These are phyloP conservation scores for Zopfochytrium polystomum DNA, from an alignment of 371 early-diverging fungal species.

Conservation along the genomic window DNA sequence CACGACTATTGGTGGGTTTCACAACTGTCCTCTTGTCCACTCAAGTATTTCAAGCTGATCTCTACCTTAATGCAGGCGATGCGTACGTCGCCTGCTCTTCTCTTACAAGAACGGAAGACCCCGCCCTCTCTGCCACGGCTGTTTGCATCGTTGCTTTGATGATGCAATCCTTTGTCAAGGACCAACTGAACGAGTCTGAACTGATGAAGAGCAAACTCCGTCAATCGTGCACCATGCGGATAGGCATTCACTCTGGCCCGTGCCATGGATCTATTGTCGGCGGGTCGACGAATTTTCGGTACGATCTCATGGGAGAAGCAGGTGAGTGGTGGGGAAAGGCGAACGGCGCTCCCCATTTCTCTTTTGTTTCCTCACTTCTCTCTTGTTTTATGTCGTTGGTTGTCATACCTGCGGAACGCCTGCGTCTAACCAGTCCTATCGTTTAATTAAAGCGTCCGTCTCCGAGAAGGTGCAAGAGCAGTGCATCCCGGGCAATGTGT, in stretches of 20 bases:
- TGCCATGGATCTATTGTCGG: slow-evolving; percentile 44
- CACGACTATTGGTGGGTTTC: slow-evolving; percentile 46
- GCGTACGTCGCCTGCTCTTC: slow-evolving; percentile 44
- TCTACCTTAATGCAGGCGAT: too few species aligned
- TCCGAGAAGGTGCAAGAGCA: slow-evolving; percentile 43
- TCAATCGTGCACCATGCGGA: slow-evolving; percentile 37
- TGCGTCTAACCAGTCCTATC: not conserved
- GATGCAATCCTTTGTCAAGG: slow-evolving; percentile 44
- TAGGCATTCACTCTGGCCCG: slow-evolving; percentile 42
- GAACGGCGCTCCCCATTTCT: too few species aligned
- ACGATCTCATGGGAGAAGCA: slow-evolving; percentile 45
- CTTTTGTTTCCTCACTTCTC: not conserved
- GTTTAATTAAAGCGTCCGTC: slow-evolving; percentile 17
- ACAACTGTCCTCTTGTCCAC: too few species aligned
- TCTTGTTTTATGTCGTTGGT: not conserved
- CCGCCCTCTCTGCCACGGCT: slow-evolving; percentile 30
- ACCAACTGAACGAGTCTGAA: slow-evolving; percentile 31
- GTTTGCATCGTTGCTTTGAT: slow-evolving; percentile 45
- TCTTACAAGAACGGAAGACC: slow-evolving; percentile 24
- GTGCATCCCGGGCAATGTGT: slow-evolving; percentile 31
- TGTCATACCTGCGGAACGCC: not conserved
- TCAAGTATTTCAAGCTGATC: too few species aligned
- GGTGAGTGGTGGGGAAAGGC: too few species aligned
- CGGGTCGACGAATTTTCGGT: slow-evolving; percentile 44
- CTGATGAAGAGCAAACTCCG: slow-evolving; percentile 29